Base-by-base conservation (phyloP, 2,329 filamentous ascomycete genomes). In the Aspergillus uvarum region DNA sequence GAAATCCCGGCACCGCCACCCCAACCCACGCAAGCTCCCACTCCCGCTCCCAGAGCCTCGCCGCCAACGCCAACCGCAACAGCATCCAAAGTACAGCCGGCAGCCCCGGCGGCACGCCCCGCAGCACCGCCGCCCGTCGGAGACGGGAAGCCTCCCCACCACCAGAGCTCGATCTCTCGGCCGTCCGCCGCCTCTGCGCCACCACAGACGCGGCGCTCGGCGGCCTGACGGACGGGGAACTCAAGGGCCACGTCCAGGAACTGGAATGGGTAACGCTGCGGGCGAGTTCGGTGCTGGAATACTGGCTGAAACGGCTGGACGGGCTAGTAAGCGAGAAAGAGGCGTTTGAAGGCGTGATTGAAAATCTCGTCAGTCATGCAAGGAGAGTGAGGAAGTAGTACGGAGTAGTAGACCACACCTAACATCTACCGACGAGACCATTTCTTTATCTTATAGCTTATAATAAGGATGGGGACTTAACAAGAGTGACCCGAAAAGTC, bases 271-370 rank as follows among this genome's bases (percentile, higher is more conserved):
- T 93, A 76, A 87, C 91, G 61, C 82, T 80, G n/a, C 82, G 84
- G 22, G 91, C 92, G 3, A 89, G 88, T 58, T 86, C 91, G 60
- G 87, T 93, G 44, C 80, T 97, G 55, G 90, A 92, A 65, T 96
- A 94, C 73, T 98, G 94, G 94, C 84, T 91, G 67, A 90, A 91
- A 79, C 82, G 88, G 68, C 89, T 90, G 56, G 93, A 96, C 72
- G 92, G 92, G 67, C 91, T 94, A 69, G 80, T 96, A 65, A 91
- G 91, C 47, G 94, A 98, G 72, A 89, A 95, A 67, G 94, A 97
- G 73, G 91, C 92, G 2, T 95, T 97, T 74, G 94, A 98, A 74
- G 92, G 92, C 0, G 94, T 98, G 16, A 97, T 98, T 82, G 94
- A 96, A 78, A 97, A 96, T 75, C 77, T 98, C 65, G 94, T 97